Percentiles rank a stretch among this genome's conserved stretches.
Conservation (phyloP, 2,329 filamentous ascomycete species). For the Neofusicoccum sp. region DNA sequence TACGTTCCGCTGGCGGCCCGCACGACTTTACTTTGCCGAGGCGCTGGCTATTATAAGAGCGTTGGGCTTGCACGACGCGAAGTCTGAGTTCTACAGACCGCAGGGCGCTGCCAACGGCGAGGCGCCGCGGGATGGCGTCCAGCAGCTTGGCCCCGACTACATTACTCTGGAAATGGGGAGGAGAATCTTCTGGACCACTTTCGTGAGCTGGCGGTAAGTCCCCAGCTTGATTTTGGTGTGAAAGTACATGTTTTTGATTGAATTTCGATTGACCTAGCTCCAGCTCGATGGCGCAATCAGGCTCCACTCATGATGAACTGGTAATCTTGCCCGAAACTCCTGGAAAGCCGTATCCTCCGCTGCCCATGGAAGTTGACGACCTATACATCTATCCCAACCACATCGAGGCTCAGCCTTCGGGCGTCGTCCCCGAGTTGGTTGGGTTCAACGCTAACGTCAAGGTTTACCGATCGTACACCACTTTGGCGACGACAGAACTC, state of each 20-base stretch:
- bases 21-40: conserved; percentile 72
- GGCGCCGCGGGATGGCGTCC: neutral
- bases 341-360: conserved; percentile 74
- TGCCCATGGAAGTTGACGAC: conserved; percentile 83
- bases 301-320: conserved; percentile 70
- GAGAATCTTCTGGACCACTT: conserved; percentile 78
- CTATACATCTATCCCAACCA: conserved; percentile 73
- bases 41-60: conserved; percentile 69
- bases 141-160: conserved; percentile 25
- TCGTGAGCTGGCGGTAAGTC: conserved; percentile 69
- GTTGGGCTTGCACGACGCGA: conserved; percentile 64
- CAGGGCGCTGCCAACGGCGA: conserved; percentile 11
- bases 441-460: conserved; percentile 81
- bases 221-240: neutral
- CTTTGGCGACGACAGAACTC: conserved; percentile 76
- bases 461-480: conserved; percentile 79
- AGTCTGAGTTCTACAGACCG: conserved; percentile 34
- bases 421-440: conserved; percentile 68
- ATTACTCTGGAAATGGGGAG: conserved; percentile 58
- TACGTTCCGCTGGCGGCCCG: conserved; percentile 67
- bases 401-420: conserved; percentile 69
- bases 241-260: neutral
- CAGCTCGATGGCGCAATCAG: conserved; percentile 77
- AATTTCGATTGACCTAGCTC: conserved; percentile 1
- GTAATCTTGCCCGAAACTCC: conserved; percentile 76